phyloP scores from a whole-genome alignment of 768 basidiomycete species.

The Lentinula aciculospora region DNA sequence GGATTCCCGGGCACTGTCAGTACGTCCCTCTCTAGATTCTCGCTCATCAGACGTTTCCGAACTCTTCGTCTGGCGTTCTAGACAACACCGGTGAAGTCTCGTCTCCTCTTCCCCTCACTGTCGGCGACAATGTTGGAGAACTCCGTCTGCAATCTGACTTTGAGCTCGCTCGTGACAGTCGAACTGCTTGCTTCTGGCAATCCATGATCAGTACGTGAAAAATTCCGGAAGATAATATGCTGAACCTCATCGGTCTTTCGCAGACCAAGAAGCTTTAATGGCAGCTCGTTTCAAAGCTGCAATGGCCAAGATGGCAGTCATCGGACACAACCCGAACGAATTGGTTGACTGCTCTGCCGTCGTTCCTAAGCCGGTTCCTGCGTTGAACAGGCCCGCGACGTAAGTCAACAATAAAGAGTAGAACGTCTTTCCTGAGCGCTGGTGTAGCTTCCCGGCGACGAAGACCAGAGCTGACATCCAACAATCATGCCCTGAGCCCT shows the following conservation, averaged over 20 bases:
- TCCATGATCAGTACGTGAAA: constrained; percentile 21
- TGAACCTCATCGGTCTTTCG: neutral
- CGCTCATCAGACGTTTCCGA: neutral
- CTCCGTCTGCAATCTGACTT: constrained; percentile 25
- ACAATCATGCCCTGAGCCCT: constrained; percentile 20
- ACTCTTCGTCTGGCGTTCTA: neutral
- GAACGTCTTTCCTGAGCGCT: constrained; percentile 13
- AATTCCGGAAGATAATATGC: too few species aligned
- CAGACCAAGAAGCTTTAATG: constrained; percentile 20
- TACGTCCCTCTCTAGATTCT: too few species aligned
- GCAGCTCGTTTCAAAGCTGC: constrained; percentile 20
- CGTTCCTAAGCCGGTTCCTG: constrained; percentile 6
- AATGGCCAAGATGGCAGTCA: constrained; percentile 25
- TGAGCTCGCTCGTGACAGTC: constrained; percentile 18
- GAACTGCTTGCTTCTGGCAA: constrained; percentile 37
- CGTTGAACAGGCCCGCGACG: neutral
- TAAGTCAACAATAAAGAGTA: constrained; percentile 9
- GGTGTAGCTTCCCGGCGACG: constrained; percentile 22
- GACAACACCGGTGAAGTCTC: constrained; percentile 17
- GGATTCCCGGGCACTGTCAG: constrained; percentile 19
- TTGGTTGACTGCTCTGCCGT: constrained; percentile 23
- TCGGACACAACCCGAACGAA: constrained; percentile 18
- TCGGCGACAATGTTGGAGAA: constrained; percentile 15
- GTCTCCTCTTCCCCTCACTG: constrained; percentile 13
- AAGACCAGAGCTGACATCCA: constrained; percentile 22